phyloP scores from a whole-genome alignment of 2,329 filamentous ascomycete species.

The Cercospora citrullina region DNA sequence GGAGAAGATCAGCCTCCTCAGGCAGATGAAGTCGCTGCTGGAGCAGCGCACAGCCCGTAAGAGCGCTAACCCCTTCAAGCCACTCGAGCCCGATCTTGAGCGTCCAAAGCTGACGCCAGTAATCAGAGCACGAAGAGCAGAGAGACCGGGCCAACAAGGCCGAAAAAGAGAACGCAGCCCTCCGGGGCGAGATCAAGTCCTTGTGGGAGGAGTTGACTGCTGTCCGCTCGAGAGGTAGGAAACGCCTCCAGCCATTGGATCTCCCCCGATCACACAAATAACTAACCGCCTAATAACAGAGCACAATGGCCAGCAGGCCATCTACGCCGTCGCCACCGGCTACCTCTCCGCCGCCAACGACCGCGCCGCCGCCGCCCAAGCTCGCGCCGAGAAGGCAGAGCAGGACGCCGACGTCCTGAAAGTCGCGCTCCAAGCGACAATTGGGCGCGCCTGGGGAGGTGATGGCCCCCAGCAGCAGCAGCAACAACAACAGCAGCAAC shows the following conservation, averaged over 20 bases:
- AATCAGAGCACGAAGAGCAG: neutral
- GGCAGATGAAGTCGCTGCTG: neutral
- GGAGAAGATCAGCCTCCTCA: neutral
- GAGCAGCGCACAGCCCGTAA: neutral
- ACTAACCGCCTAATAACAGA: neutral
- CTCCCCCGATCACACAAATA: neutral
- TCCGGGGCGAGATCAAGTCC: neutral
- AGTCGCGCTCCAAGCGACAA: neutral
- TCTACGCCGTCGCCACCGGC: neutral
- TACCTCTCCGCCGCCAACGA: neutral
- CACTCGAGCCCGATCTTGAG: neutral
- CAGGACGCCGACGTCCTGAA: neutral
- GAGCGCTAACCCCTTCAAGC: neutral
- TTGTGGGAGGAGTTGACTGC: neutral
- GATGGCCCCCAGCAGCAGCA: neutral
- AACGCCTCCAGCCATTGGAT: neutral
- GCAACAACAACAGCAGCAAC: neutral
- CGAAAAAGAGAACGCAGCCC: neutral
- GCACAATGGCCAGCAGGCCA: neutral
- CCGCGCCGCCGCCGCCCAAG: neutral
- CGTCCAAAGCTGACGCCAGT: neutral
- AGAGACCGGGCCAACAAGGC: neutral
- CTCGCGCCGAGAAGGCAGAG: neutral
- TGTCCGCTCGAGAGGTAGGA: neutral
- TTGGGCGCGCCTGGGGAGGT: neutral